phyloP scores from a whole-genome alignment of 1,284 basidiomycete genomes.

The Veloporphyrellus conicus region DNA sequence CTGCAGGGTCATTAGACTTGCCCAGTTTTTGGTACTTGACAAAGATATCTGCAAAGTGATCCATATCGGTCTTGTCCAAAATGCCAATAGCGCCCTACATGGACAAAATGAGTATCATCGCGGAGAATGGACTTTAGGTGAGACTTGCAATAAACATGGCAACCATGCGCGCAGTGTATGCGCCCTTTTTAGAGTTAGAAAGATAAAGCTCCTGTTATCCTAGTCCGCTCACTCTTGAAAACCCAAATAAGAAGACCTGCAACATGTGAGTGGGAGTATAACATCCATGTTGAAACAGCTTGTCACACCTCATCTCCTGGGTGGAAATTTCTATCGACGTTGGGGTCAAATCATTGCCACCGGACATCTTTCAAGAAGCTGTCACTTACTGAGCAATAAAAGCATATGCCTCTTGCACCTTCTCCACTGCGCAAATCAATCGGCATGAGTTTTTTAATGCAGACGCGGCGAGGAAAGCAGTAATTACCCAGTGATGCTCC shows the following conservation, averaged over 20 bases:
- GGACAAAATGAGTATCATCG: background rate
- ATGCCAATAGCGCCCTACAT: slow-evolving; percentile 59
- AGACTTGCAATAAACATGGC: slow-evolving; percentile 59
- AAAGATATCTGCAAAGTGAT: slow-evolving; percentile 62
- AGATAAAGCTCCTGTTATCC: background rate
- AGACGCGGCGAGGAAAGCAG: background rate
- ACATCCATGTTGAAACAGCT: background rate
- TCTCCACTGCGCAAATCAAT: slow-evolving; percentile 43
- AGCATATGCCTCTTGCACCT: slow-evolving; percentile 69
- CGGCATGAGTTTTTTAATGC: slow-evolving; percentile 3
- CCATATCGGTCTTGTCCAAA: slow-evolving; percentile 63
- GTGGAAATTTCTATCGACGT: slow-evolving; percentile 50
- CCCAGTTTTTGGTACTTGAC: slow-evolving; percentile 56
- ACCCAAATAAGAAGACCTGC: slow-evolving; percentile 69
- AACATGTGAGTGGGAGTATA: slow-evolving; percentile 7
- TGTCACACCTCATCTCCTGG: slow-evolving; percentile 61
- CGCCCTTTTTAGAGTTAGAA: slow-evolving; percentile 41
- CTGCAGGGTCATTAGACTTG: slow-evolving; percentile 44
- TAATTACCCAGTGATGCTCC: slow-evolving; percentile 53
- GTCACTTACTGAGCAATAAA: slow-evolving; percentile 67
- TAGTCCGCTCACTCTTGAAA: slow-evolving; percentile 51
- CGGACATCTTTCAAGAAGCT: background rate
- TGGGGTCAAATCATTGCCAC: background rate
- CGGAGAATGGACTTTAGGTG: background rate
- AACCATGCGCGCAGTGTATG: slow-evolving; percentile 69